Conservation (phyloP, 495 filamentous ascomycete species). For the Cryomyces antarcticus region DNA sequence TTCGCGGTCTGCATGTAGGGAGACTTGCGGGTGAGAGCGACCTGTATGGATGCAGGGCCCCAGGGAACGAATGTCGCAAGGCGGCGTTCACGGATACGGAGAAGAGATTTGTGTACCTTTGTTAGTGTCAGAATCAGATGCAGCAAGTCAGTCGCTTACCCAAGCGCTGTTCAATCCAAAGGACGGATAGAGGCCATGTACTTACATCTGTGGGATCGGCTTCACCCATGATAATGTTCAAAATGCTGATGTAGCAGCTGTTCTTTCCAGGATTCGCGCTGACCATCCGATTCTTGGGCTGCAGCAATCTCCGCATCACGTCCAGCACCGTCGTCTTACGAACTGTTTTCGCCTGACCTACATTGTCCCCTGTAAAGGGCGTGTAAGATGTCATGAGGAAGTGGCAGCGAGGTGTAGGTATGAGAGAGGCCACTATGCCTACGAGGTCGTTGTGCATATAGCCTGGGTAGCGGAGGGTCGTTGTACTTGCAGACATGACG, state of each 20-base stretch:
- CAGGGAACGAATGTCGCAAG: conserved; percentile 95
- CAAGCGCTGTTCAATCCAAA: not conserved
- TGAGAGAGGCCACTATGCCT: conserved; percentile 85
- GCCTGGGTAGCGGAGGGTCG: conserved; percentile 85
- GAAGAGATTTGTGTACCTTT: conserved; percentile 78
- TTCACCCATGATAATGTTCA: conserved; percentile 97
- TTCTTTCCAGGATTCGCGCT: conserved; percentile 87
- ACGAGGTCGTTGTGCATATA: conserved; percentile 99
- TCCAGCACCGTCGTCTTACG: conserved; percentile 95
- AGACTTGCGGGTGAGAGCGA: conserved; percentile 86
- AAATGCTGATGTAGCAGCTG: conserved; percentile 95
- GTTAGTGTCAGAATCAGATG: too few species aligned
- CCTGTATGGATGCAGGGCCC: conserved; percentile 97
- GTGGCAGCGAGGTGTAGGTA: conserved; percentile 88
- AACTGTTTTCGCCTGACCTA: conserved; percentile 89
- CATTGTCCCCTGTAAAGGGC: conserved; percentile 84
- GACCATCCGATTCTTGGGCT: conserved; percentile 98
- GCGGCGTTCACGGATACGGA: conserved; percentile 85
- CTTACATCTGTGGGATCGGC: conserved; percentile 83
- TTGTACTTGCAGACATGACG: conserved; percentile 96
- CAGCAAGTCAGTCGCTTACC: too few species aligned
- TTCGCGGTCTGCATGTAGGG: conserved; percentile 55
- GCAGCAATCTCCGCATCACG: conserved; percentile 86
- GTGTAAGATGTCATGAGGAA: conserved; percentile 98
- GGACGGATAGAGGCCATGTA: not conserved